Percentiles rank a stretch among this genome's conserved stretches.
Evolutionary conservation across 768 basidiomycete genomes (phyloP).

Genomic region (Mycena galopus): DNA sequence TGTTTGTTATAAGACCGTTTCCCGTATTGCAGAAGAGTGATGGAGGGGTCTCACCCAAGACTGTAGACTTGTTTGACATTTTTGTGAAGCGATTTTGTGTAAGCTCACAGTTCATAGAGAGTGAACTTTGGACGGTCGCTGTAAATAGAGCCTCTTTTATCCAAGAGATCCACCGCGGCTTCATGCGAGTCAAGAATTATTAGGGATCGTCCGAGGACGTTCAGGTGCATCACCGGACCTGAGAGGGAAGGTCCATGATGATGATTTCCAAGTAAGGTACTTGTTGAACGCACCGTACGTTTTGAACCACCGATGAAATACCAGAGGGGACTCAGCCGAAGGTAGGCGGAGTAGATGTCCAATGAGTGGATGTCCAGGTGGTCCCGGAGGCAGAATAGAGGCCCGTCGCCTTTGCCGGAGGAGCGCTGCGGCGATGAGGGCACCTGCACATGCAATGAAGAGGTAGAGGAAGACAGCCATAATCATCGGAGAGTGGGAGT

Average conservation of each 20-base stretch:
- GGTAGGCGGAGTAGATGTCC: constrained; percentile 15
- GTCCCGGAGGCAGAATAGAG: constrained; percentile 4
- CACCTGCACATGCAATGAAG: background rate
- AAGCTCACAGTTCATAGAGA: constrained; percentile 38
- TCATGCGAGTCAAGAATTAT: constrained; percentile 40
- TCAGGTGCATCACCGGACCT: constrained; percentile 42
- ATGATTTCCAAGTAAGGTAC: no score
- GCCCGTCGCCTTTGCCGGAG: no score
- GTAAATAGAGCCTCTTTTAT: constrained; percentile 43
- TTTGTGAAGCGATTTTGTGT: background rate
- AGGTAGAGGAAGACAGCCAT: no score
- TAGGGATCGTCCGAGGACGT: constrained; percentile 44
- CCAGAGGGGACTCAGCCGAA: background rate
- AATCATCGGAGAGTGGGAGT: no score
- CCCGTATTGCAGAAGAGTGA: constrained; percentile 37
- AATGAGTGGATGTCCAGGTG: constrained; percentile 9
- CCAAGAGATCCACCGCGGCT: constrained; percentile 44
- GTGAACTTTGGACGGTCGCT: constrained; percentile 40
- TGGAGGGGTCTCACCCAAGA: constrained; percentile 32
- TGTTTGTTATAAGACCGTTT: no score
- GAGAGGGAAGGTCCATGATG: background rate
- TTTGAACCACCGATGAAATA: constrained; percentile 43
- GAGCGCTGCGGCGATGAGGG: no score
- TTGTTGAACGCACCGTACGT: constrained; percentile 40
- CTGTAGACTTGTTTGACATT: constrained; percentile 1